These are phyloP conservation scores for Taxillus chinensis DNA, from an alignment of 164 flowering plant species.

Conservation along the genomic window DNA sequence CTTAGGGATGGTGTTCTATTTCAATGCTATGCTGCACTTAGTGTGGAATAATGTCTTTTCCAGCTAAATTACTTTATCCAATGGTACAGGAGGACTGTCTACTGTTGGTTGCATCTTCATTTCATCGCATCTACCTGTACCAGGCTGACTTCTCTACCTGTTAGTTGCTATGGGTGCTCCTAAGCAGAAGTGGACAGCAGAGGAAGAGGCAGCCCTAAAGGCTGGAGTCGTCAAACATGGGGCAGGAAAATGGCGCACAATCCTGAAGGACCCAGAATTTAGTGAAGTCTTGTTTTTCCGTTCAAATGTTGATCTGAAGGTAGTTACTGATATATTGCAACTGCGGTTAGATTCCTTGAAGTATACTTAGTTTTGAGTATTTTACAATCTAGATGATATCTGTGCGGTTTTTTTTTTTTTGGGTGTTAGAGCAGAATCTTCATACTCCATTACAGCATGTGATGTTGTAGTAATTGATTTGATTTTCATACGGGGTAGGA, in stretches of 20 bases:
- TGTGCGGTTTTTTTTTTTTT: neutral
- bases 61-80: no score
- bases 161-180: constrained; percentile 75
- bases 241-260: constrained; percentile 97
- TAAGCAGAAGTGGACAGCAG: constrained; percentile 93
- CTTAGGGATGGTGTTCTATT: no score
- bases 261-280: constrained; percentile 89
- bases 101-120: no score
- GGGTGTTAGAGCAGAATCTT: neutral
- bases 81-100: no score
- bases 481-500: constrained; percentile 32
- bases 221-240: constrained; percentile 92
- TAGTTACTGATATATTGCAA: constrained; percentile 12
- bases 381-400: no score
- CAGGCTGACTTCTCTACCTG: neutral
- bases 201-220: constrained; percentile 88
- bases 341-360: no score
- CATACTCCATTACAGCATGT: neutral
- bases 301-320: constrained; percentile 96
- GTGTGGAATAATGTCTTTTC: no score
- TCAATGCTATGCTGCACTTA: no score
- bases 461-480: neutral
- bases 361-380: no score
- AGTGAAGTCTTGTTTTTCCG: constrained; percentile 63
- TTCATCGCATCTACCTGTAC: no score